Evolutionary conservation across 2,329 filamentous ascomycete genomes (phyloP).

Genomic region (Apiospora aurea): DNA sequence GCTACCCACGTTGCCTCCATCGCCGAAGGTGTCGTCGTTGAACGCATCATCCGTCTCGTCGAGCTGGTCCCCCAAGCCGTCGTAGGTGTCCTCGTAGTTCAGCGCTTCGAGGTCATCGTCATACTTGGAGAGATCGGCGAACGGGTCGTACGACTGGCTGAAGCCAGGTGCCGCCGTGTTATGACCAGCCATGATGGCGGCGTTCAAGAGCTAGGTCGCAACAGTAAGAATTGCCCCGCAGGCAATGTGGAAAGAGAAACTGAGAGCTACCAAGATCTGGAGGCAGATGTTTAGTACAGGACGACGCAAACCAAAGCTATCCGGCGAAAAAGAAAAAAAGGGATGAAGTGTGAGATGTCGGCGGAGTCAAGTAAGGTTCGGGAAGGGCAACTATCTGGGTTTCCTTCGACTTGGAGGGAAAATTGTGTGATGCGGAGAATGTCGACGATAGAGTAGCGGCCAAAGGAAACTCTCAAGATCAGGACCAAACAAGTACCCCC

Average conservation of each 20-base stretch:
- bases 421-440: constrained; percentile 18
- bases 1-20: constrained; percentile 52
- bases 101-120: constrained; percentile 64
- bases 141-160: constrained; percentile 83
- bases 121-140: constrained; percentile 77
- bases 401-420: neutral
- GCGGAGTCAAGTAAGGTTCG: constrained; percentile 5
- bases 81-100: constrained; percentile 97
- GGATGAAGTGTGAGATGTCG: neutral
- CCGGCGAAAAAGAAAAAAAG: neutral
- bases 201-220: constrained; percentile 7
- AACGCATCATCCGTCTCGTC: constrained; percentile 92
- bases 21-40: constrained; percentile 94
- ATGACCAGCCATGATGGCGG: constrained; percentile 62
- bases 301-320: neutral
- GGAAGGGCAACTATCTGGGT: neutral
- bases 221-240: neutral
- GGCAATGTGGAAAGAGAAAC: neutral
- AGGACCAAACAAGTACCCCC: neutral
- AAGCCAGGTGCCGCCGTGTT: constrained; percentile 79
- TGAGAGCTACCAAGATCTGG: constrained; percentile 3
- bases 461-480: neutral
- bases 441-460: neutral
- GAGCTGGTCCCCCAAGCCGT: constrained; percentile 89
- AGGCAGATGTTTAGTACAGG: neutral